Evolutionary conservation across 1,284 basidiomycete genomes (phyloP).

Genomic region (Mycosarcoma maydis): DNA sequence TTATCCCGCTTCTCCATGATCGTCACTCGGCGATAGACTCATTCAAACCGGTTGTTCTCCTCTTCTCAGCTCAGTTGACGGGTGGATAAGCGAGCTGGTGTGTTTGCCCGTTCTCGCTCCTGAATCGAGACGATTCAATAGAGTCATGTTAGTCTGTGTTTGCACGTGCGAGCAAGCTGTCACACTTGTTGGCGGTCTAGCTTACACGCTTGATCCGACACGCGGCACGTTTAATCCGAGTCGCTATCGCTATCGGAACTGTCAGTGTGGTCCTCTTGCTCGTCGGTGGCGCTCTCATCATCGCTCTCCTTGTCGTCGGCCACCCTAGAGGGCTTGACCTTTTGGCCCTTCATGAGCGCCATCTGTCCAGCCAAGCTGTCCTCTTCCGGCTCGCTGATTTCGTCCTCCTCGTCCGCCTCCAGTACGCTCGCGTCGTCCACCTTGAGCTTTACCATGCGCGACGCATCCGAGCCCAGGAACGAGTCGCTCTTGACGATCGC

Average conservation of each 20-base stretch:
- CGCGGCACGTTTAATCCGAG: conserved; percentile 6
- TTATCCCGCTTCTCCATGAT: no score
- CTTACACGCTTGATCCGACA: no score
- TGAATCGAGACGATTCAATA: no score
- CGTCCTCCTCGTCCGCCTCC: conserved; percentile 58
- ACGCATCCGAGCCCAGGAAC: conserved; percentile 80
- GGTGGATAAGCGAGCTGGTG: no score
- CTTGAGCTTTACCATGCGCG: conserved; percentile 67
- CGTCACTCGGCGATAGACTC: no score
- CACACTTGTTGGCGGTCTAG: no score
- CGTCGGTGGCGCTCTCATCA: conserved; percentile 67
- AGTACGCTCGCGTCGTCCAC: conserved; percentile 77
- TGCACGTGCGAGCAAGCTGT: background rate
- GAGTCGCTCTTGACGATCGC: conserved; percentile 86
- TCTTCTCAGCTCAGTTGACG: no score
- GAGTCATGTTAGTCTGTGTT: no score
- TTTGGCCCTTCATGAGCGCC: conserved; percentile 92
- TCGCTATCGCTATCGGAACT: conserved; percentile 37
- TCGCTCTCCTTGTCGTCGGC: conserved; percentile 69
- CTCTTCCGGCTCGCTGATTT: conserved; percentile 66
- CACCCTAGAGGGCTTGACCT: conserved; percentile 75
- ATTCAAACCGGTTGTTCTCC: no score
- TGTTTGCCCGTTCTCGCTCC: no score
- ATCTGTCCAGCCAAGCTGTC: conserved; percentile 90
- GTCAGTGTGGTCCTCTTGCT: conserved; percentile 25